These are phyloP conservation scores for Onygena corvina DNA, from an alignment of 2,329 filamentous ascomycete genomes.

Conservation along the genomic window DNA sequence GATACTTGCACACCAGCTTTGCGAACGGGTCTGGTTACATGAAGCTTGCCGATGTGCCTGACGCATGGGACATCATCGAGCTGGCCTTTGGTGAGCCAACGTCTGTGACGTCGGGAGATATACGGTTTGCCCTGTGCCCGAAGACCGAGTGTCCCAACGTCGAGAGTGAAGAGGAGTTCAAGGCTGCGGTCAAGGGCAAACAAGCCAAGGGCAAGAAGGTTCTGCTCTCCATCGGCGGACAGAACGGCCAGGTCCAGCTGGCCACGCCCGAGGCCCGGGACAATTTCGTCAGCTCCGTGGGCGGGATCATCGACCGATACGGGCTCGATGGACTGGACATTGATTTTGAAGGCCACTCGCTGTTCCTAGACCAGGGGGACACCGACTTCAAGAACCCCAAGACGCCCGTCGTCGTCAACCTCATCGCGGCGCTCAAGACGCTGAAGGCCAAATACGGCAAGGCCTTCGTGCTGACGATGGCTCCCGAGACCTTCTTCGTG, in stretches of 20 bases:
- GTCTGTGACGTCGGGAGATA: constrained; percentile 8
- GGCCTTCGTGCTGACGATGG: constrained; percentile 8
- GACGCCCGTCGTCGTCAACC: constrained; percentile 8
- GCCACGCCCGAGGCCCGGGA: constrained; percentile 3
- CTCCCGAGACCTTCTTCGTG: constrained; percentile 9
- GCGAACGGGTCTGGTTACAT: constrained; percentile 10
- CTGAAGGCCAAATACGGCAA: constrained; percentile 8
- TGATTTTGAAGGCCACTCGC: constrained; percentile 9
- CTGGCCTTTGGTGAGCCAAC: constrained; percentile 9
- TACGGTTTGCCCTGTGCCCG: constrained; percentile 4
- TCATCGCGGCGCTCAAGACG: constrained; percentile 3
- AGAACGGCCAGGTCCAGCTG: constrained; percentile 10
- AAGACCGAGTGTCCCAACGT: constrained; percentile 8
- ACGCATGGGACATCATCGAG: constrained; percentile 9
- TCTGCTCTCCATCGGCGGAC: constrained; percentile 8
- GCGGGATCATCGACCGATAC: constrained; percentile 7
- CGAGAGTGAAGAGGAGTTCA: constrained; percentile 9
- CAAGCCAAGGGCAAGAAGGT: constrained; percentile 9
- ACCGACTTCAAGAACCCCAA: constrained; percentile 9
- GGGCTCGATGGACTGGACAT: constrained; percentile 8
- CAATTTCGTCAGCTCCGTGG: constrained; percentile 8
- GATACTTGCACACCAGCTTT: constrained; percentile 9
- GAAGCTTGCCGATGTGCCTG: constrained; percentile 5
- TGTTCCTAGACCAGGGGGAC: constrained; percentile 7
- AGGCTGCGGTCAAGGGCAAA: constrained; percentile 7